phyloP scores from a whole-genome alignment of 2,329 filamentous ascomycete genomes.

The Botryotinia globosa region DNA sequence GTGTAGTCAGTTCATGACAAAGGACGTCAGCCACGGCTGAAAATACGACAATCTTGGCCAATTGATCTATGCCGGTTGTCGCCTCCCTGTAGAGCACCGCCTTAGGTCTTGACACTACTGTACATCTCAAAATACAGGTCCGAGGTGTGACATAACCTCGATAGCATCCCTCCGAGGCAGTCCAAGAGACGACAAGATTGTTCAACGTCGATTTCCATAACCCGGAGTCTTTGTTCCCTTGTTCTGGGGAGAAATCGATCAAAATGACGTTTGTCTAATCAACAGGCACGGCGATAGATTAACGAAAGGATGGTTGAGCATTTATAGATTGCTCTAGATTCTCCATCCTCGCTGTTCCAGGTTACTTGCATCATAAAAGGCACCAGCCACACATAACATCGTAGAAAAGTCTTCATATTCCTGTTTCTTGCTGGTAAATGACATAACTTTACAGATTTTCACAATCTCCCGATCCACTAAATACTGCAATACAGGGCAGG shows the following conservation, averaged over 20 bases:
- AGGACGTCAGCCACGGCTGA: constrained; percentile 17
- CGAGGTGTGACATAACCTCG: constrained; percentile 14
- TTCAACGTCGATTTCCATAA: neutral
- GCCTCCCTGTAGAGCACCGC: neutral
- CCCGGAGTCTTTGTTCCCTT: neutral
- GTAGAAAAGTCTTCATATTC: constrained; percentile 8
- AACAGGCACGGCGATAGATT: neutral
- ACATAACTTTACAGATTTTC: neutral
- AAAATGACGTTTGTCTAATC: neutral
- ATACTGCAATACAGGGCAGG: neutral
- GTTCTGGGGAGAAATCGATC: neutral
- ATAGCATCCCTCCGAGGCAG: neutral
- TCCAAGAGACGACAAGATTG: neutral
- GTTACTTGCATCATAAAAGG: neutral
- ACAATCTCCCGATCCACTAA: neutral
- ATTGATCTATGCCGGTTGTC: constrained; percentile 1
- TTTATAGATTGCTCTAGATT: neutral
- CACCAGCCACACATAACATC: neutral
- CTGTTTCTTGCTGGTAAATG: constrained; percentile 1
- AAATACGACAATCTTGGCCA: constrained; percentile 10
- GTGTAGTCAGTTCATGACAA: constrained; percentile 7
- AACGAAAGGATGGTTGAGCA: neutral
- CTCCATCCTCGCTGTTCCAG: too few species aligned
- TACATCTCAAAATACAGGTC: neutral
- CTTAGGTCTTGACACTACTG: neutral